phyloP scores from a whole-genome alignment of 805 yeast species.

The Metschnikowia shivogae region DNA sequence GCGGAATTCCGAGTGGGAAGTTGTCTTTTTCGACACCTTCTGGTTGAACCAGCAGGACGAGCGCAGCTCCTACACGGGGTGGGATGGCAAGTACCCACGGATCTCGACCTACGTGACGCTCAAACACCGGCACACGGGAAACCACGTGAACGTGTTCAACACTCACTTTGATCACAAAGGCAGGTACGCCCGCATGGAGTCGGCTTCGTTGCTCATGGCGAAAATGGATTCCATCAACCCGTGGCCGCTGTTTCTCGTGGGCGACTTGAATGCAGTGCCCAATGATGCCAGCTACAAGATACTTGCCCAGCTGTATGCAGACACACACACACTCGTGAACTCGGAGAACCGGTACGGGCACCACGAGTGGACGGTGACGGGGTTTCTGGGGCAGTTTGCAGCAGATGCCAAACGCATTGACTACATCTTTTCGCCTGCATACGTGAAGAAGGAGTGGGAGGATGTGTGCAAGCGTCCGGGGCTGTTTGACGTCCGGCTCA shows the following conservation, averaged over 20 bases:
- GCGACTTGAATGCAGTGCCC: slow-evolving; percentile 28
- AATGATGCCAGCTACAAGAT: slow-evolving; percentile 19
- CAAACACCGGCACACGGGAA: slow-evolving; percentile 9
- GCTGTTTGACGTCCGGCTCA: slow-evolving; percentile 17
- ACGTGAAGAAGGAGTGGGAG: slow-evolving; percentile 16
- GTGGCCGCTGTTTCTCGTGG: slow-evolving; percentile 32
- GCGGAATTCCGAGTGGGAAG: slow-evolving; percentile 15
- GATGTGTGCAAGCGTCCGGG: slow-evolving; percentile 15
- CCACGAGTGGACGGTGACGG: slow-evolving; percentile 28
- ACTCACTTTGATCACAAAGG: slow-evolving; percentile 22
- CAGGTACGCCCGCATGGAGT: slow-evolving; percentile 8
- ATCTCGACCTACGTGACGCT: slow-evolving; percentile 19
- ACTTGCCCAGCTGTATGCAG: slow-evolving; percentile 15
- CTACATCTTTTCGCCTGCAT: slow-evolving; percentile 28
- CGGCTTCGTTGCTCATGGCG: slow-evolving; percentile 10
- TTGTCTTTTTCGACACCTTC: slow-evolving; percentile 15
- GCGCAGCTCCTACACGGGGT: slow-evolving; percentile 12
- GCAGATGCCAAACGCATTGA: slow-evolving; percentile 31
- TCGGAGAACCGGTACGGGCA: slow-evolving; percentile 28
- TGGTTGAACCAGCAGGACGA: slow-evolving; percentile 17
- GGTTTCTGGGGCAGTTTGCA: slow-evolving; percentile 27
- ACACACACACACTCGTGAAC: slow-evolving; percentile 20
- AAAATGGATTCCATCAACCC: slow-evolving; percentile 13
- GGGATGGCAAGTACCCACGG: slow-evolving; percentile 21
- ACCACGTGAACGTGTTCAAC: slow-evolving; percentile 18